Base-by-base conservation (phyloP, 805 yeast genomes). In the Starmerella khaoyaiensis region DNA sequence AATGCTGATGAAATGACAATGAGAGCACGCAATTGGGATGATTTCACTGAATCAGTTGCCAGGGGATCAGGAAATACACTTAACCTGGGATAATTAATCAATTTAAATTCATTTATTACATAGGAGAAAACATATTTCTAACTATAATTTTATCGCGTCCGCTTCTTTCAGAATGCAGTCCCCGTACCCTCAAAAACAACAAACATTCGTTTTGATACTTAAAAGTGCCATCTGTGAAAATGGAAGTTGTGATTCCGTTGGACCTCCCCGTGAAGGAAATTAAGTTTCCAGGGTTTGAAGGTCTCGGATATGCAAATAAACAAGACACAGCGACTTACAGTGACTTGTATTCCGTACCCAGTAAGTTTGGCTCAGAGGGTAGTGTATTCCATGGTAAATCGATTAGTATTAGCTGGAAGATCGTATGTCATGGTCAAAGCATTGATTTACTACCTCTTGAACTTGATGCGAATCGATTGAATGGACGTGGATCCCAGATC, bases 51-150 rank as follows among this genome's bases (percentile, higher is more conserved):
- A 45, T 72, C 72, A 3, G 74, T 83, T 54, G 79, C 84, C 0
- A 74, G 72, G 51, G 98, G 98, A 6, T 75, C 86, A 39, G 98
- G 98, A 9, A 87, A 87, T 54, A 83, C 86, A 32, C 72, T 69
- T 56, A 72, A 77, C 49, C 59, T 72, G 38, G 87, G 87, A 5
- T 71, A 44, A 40, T 4, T n/a, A 14, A 12, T 20, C 16, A 11
- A n/a, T n/a, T n/a, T n/a, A n/a, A n/a, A n/a, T n/a, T n/a, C n/a
- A n/a, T n/a, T n/a, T 4, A 11, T n/a, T 6, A n/a, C 26, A 23
- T 23, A 11, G 26, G 26, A 23, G n/a, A 11, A 11, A 23, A 23
- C n/a, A n/a, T n/a, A n/a, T n/a, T n/a, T n/a, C n/a, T n/a, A n/a
- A n/a, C n/a, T n/a, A n/a, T n/a, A n/a, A n/a, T n/a, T n/a, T n/a